Percentiles rank a stretch among this genome's conserved stretches.
phyloP scores from a whole-genome alignment of 2,329 filamentous ascomycete genomes.

The Botryotinia narcissicola region DNA sequence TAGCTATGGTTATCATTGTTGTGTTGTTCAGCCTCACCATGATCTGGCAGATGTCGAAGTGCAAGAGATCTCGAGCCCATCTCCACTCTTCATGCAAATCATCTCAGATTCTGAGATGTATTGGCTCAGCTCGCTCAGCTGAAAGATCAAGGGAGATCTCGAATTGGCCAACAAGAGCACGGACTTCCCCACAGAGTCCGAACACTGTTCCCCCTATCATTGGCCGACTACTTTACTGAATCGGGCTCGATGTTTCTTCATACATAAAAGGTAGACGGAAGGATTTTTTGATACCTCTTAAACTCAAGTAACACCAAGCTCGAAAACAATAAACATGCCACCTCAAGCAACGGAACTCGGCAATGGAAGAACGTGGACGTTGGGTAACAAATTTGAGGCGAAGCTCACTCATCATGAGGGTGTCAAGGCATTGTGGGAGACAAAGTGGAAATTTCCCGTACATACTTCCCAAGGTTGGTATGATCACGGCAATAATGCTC shows the following conservation, averaged over 20 bases:
- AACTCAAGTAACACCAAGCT: background rate
- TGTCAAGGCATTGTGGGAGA: slow-evolving; percentile 67
- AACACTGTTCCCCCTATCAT: background rate
- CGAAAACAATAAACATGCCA: background rate
- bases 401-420: slow-evolving; percentile 31
- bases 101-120: background rate
- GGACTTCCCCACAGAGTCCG: slow-evolving; percentile 13
- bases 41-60: background rate
- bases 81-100: background rate
- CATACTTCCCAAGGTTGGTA: slow-evolving; percentile 26
- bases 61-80: background rate
- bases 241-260: background rate
- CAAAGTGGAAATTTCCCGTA: slow-evolving; percentile 70
- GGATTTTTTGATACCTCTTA: background rate
- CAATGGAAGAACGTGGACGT: slow-evolving; percentile 17
- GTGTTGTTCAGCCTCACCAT: background rate
- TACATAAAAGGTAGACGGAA: background rate
- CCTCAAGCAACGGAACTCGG: slow-evolving; percentile 10
- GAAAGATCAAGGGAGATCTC: background rate
- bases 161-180: background rate
- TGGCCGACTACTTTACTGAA: background rate
- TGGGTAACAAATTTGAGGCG: slow-evolving; percentile 18
- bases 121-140: background rate
- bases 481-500: background rate
- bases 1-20: background rate